Percentiles rank a stretch among this genome's conserved stretches.
Evolutionary conservation across 805 yeast genomes (phyloP).

Genomic region (Clavispora vitiphila): DNA sequence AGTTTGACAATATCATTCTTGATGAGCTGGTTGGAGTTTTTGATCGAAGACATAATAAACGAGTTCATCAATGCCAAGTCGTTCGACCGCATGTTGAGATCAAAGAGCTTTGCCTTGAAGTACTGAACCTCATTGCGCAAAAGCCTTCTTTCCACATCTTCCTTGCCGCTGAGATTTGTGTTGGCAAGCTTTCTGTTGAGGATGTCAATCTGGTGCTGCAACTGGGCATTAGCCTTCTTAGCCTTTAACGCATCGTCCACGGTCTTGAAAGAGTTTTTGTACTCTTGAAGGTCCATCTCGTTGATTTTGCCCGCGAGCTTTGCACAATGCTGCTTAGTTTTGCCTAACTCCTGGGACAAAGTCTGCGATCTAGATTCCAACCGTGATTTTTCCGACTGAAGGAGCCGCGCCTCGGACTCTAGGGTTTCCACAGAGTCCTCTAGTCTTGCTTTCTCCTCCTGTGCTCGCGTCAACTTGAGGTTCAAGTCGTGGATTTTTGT

Average conservation of each 20-base stretch:
- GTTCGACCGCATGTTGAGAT: slow-evolving; percentile 31
- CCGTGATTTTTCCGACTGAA: slow-evolving; percentile 25
- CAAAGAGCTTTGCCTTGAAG: slow-evolving; percentile 44
- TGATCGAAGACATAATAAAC: slow-evolving; percentile 25
- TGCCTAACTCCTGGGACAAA: slow-evolving; percentile 27
- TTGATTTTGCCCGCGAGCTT: slow-evolving; percentile 26
- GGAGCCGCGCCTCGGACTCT: slow-evolving; percentile 25
- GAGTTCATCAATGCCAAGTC: slow-evolving; percentile 33
- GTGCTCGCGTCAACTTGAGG: not conserved
- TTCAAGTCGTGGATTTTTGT: not conserved
- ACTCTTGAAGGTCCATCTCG: slow-evolving; percentile 11
- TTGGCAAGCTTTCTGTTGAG: slow-evolving; percentile 17
- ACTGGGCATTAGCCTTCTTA: slow-evolving; percentile 10
- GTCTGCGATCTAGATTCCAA: slow-evolving; percentile 25
- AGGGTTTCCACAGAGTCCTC: slow-evolving; percentile 21
- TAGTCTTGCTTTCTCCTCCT: slow-evolving; percentile 22
- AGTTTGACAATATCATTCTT: slow-evolving; percentile 25
- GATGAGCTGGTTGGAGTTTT: slow-evolving; percentile 22
- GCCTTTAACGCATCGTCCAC: slow-evolving; percentile 7
- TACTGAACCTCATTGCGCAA: slow-evolving; percentile 40
- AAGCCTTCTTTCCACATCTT: slow-evolving; percentile 9
- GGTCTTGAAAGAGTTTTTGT: slow-evolving; percentile 5
- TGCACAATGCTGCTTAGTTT: slow-evolving; percentile 24
- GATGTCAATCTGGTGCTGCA: slow-evolving; percentile 28
- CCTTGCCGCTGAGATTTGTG: not conserved